Evolutionary conservation across 2,329 filamentous ascomycete genomes (phyloP), one percentile per base, ranked within the genome.

Genomic region (Dactylellina drechsleri): DNA sequence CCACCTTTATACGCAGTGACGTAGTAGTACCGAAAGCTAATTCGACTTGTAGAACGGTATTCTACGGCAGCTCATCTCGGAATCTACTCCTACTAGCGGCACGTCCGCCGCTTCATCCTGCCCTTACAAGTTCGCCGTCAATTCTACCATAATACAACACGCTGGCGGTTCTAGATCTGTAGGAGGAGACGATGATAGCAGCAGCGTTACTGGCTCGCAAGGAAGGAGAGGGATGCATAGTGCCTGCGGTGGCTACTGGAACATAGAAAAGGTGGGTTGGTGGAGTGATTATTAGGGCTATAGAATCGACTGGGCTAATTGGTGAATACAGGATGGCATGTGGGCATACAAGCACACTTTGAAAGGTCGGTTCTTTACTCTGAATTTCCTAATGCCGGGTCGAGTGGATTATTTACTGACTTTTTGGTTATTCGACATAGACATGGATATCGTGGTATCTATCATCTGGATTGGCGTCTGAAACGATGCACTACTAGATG

Each of bases 71-170:
- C 86, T 94, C 78, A 92, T 94, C 82, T 89, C 90, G 78, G 91
- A 93, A 81, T 89, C 90, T 59, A 88, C 87, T 16, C 86, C 87
- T 16, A 83, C 85, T 76, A 84, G 85, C 75, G 57, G 57, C 36
- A 66, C 58, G n/a, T 40, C 72, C n/a, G 45, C 72, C n/a, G 49
- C 68, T 8, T 68, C 77, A 18, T 60, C 78, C 28, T 84, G 87
- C 26, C 90, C 91, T 4, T 97, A 90, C 88, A 98, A 98, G 84
- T 98, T 94, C 84, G 92, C 93, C 79, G 93, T 96, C 84, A 98
- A 97, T 86, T 96, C 92, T 85, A 98, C 94, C 78, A 97, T 98
- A 81, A 96, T 98, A 79, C 94, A 99, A 85, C 94, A 98, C 84
- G 90, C 88, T 12, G 81, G 82, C 76, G 82, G 83, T 76, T 80